phyloP scores from a whole-genome alignment of 1,284 basidiomycete genomes.

The Bondarzewia mesenterica region DNA sequence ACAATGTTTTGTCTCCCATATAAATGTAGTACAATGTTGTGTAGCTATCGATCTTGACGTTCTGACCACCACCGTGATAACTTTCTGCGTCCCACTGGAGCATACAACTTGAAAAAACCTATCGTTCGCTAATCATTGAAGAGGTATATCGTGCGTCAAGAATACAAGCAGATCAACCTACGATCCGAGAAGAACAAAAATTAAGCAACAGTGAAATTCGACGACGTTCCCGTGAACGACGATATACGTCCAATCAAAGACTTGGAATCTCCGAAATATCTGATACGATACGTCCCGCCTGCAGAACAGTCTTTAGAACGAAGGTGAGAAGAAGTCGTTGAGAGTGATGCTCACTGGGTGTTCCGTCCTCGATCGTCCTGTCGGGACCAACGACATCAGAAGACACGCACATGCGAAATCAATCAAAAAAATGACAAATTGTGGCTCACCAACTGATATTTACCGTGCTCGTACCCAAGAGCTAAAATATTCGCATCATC shows the following conservation, averaged over 20 bases:
- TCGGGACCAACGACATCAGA: neutral
- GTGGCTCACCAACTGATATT: slow-evolving; percentile 51
- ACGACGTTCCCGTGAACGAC: slow-evolving; percentile 55
- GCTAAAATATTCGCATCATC: too few relatives aligned
- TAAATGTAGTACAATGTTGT: too few relatives aligned
- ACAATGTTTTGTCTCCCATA: too few relatives aligned
- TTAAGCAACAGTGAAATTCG: slow-evolving; percentile 47
- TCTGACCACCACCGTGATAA: too few relatives aligned
- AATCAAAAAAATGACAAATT: slow-evolving; percentile 1
- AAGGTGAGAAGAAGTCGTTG: neutral
- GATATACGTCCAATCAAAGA: slow-evolving; percentile 50
- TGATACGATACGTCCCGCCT: slow-evolving; percentile 65
- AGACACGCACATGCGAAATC: neutral
- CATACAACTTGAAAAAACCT: too few relatives aligned
- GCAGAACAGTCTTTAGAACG: neutral
- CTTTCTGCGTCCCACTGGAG: too few relatives aligned
- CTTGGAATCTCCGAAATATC: slow-evolving; percentile 72
- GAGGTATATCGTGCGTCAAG: neutral
- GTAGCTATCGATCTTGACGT: too few relatives aligned
- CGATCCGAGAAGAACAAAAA: neutral
- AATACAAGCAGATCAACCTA: neutral
- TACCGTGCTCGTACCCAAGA: slow-evolving; percentile 55
- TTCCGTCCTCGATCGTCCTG: slow-evolving; percentile 60
- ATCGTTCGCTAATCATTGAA: neutral
- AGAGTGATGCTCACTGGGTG: slow-evolving; percentile 35